phyloP scores from a whole-genome alignment of 495 filamentous ascomycete species.

The Aspergillus wentii region DNA sequence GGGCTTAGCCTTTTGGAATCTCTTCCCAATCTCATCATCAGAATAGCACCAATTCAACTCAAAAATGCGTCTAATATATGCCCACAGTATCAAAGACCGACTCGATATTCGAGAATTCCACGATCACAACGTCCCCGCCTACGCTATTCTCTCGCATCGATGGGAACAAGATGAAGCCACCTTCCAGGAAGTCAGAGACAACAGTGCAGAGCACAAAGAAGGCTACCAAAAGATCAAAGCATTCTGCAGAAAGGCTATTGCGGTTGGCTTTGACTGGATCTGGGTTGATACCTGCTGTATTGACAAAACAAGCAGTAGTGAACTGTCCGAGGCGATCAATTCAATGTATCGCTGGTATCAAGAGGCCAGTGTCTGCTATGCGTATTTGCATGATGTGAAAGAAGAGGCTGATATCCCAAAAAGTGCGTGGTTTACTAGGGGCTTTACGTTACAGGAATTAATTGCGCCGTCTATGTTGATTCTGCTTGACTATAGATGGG shows the following conservation, averaged over 20 bases:
- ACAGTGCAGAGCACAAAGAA: neutral
- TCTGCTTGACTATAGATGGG: conserved; percentile 3
- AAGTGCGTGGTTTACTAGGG: conserved; percentile 2
- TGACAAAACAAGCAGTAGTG: conserved; percentile 32
- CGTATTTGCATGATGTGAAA: conserved; percentile 3
- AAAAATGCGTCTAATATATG: no score
- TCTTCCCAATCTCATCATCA: no score
- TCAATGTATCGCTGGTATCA: conserved; percentile 41
- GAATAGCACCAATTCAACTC: no score
- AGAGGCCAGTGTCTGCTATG: conserved; percentile 16
- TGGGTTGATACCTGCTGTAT: conserved; percentile 30
- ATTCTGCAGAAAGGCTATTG: conserved; percentile 10
- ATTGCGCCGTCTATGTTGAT: conserved; percentile 1
- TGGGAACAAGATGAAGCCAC: conserved; percentile 30
- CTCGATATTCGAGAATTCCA: conserved; percentile 19
- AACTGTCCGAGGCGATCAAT: conserved; percentile 36
- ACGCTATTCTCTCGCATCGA: conserved; percentile 34
- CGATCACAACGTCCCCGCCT: conserved; percentile 17
- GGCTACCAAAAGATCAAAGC: conserved; percentile 19
- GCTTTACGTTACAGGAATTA: conserved; percentile 6
- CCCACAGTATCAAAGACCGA: no score
- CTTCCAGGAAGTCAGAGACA: conserved; percentile 15
- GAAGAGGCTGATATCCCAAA: neutral
- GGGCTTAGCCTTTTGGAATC: no score
- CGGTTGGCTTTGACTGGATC: conserved; percentile 7